phyloP scores from a whole-genome alignment of 2,329 filamentous ascomycete genomes.

The Lachnellula hyalina region DNA sequence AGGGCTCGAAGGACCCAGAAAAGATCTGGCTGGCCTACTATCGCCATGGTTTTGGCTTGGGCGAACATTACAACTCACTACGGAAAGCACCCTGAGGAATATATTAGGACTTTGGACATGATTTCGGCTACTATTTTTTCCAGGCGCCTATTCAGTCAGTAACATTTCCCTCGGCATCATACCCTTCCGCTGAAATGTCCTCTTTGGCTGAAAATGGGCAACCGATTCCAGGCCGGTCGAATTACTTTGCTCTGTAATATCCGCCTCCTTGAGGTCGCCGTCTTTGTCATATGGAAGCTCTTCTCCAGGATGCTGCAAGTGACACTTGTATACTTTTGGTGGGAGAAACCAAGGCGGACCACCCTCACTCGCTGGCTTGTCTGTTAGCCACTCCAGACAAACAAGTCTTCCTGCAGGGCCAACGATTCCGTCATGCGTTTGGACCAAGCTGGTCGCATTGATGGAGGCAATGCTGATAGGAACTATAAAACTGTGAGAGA shows the following conservation, averaged over 20 bases:
- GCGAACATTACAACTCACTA: slow-evolving; percentile 96
- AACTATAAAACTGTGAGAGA: slow-evolving; percentile 41
- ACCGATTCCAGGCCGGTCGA: slow-evolving; percentile 37
- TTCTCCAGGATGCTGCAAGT: slow-evolving; percentile 65
- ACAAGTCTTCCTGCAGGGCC: slow-evolving; percentile 45
- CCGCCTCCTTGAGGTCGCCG: slow-evolving; percentile 43
- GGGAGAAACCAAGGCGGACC: slow-evolving; percentile 72
- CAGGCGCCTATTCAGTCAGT: slow-evolving; percentile 52
- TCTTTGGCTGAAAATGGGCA: slow-evolving; percentile 44
- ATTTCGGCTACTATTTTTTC: slow-evolving; percentile 21
- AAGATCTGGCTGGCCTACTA: slow-evolving; percentile 91
- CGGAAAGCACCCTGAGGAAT: slow-evolving; percentile 35
- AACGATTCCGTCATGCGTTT: slow-evolving; percentile 47
- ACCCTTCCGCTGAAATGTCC: slow-evolving; percentile 44
- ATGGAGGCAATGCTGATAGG: slow-evolving; percentile 54
- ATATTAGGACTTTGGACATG: not conserved
- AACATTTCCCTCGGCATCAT: slow-evolving; percentile 40
- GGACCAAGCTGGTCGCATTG: slow-evolving; percentile 49
- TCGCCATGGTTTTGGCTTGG: slow-evolving; percentile 84
- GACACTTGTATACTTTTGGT: slow-evolving; percentile 64
- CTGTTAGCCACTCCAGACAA: slow-evolving; percentile 73
- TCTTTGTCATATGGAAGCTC: slow-evolving; percentile 56
- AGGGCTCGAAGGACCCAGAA: slow-evolving; percentile 39
- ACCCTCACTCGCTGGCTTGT: slow-evolving; percentile 57
- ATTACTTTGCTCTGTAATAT: slow-evolving; percentile 39